Base-by-base conservation (phyloP, 352 stramenopile genomes). In the Stramenopiles sp. region DNA sequence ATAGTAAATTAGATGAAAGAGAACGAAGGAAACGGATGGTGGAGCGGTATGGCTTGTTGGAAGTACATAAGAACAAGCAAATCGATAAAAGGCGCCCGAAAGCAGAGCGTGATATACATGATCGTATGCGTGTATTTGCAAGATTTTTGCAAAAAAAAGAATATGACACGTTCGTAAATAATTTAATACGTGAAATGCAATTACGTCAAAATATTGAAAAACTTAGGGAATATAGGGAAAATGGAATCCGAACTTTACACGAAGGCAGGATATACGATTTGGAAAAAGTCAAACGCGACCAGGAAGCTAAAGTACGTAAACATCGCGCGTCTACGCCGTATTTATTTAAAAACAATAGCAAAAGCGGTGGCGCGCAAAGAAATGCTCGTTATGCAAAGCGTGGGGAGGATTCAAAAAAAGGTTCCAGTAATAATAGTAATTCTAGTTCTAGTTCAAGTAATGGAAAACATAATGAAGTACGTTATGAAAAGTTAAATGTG, bases 191-290 rank as follows among this genome's bases (percentile, higher is more conserved):
- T 77, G 88, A 89, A 0, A 96, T 97, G 86, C 85, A 88, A 27
- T 85, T 98, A 27, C 90, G 94, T 32, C 97, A 97, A 83, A 92
- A 97, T 86, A 98, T 98, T 83, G 83, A 94, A 81, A 83, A 96
- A 82, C 84, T 98, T 80, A 92, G 98, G 86, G 93, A 97, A 82
- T 97, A 97, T 84, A 92, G 94, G 63, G 89, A 92, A 69, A 94
- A 96, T 74, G 95, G 95, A 38, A 93, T 98, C 32, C 90, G 86
- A 6, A 95, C 93, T 31, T 86, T 98, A 6, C 91, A 89, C 0
- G 93, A 98, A 84, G 93, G 90, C 0, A 93, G 98, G 83, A 83
- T 94, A 63, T 98, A 97, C 81, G 94, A 98, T 81, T 86, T 90
- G 13, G 92, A 97, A 81, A 97, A 96, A 82, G 90, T 91, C 81